Evolutionary conservation across 2,329 filamentous ascomycete genomes (phyloP), one percentile per base, ranked within the genome.

Genomic region (Hypoxylon sp.): DNA sequence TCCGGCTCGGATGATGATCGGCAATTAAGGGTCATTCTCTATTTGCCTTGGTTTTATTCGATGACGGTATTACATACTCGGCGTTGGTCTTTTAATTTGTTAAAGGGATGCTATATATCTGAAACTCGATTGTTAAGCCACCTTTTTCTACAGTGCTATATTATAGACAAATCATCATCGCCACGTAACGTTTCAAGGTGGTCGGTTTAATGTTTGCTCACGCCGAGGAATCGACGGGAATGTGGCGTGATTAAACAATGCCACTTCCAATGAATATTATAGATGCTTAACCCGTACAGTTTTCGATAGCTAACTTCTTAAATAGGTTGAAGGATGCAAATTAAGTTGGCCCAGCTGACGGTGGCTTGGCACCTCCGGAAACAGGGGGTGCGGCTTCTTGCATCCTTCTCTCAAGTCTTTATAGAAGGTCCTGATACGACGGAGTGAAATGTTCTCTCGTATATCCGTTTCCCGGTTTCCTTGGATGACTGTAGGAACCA

Each of bases 271-370:
- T 30, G 19, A n/a, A 29, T 57, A 5, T 21, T 57, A 9, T 12
- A 48, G 41, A 39, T 47, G 14, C 21, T 21, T 7, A 4, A 19
- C 32, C 30, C 32, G 55, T 41, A 25, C 23, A 54, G 34, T 47
- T n/a, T n/a, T 16, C 14, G 25, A 47, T 37, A 27, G 16, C n/a
- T 27, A 51, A 16, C 34, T 43, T 51, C 34, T 59, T 27, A 19
- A 50, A 58, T 21, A 21, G 46, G 55, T 27, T 32, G n/a, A 43
- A 58, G 45, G 32, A 58, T 58, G 32, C 55, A 58, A 48, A 41
- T 50, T 43, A 30, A 29, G 9, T 39, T 50, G n/a, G 8, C 4
- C 32, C 32, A 16, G 45, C 30, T 29, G 54, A 29, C 27, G 14
- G 43, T 58, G 54, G 54, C 54, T 50, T 58, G 19, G 43, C 27